Evolutionary conservation across 2,329 filamentous ascomycete genomes (phyloP).

Genomic region (Daldinia eschscholtzii): DNA sequence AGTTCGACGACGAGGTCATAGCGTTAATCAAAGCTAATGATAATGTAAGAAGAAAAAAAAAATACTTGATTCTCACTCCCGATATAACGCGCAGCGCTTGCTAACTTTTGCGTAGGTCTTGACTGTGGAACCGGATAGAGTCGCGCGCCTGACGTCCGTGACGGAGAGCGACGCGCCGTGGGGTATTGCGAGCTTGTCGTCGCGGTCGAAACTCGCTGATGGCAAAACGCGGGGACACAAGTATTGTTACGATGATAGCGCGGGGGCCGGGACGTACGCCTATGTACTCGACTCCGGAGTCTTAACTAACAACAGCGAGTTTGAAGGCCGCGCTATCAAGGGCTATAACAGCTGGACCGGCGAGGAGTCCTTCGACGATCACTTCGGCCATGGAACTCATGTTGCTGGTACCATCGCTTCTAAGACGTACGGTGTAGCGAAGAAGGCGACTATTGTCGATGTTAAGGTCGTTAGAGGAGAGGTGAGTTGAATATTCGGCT

Average conservation of each 20-base stretch:
- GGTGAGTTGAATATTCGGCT: conserved; percentile 46
- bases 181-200: conserved; percentile 39
- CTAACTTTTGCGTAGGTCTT: conserved; percentile 25
- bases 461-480: conserved; percentile 31
- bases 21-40: conserved; percentile 20
- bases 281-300: conserved; percentile 62
- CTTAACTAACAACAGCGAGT: conserved; percentile 52
- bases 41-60: conserved; percentile 33
- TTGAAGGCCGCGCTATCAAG: conserved; percentile 46
- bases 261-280: conserved; percentile 50
- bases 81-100: neutral
- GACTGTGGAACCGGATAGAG: conserved; percentile 30
- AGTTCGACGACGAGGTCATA: conserved; percentile 37
- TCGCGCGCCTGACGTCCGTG: conserved; percentile 42
- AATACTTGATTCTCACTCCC: too few relatives aligned
- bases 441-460: conserved; percentile 40
- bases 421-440: conserved; percentile 41
- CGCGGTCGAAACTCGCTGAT: conserved; percentile 45
- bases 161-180: conserved; percentile 48
- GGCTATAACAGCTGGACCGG: conserved; percentile 41
- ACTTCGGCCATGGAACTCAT: conserved; percentile 57
- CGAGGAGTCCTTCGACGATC: conserved; percentile 39
- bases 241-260: conserved; percentile 45
- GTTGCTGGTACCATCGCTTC: conserved; percentile 40
- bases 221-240: conserved; percentile 23